Percentiles rank a stretch among this genome's conserved stretches.
phyloP scores from a whole-genome alignment of 441 rosid genomes.

The Bruguiera hainesii region DNA sequence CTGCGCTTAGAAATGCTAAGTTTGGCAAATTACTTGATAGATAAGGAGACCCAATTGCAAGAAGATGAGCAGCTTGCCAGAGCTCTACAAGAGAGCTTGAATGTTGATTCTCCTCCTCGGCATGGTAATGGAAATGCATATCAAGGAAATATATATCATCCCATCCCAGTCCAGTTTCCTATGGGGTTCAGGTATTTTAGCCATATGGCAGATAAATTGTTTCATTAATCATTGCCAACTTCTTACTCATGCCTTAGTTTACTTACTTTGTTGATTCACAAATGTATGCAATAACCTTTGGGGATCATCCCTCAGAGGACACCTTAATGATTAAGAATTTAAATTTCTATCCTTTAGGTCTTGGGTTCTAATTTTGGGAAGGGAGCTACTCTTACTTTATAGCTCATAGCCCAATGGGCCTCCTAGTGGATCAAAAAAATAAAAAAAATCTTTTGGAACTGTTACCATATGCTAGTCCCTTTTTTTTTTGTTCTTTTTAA shows the following conservation, averaged over 20 bases:
- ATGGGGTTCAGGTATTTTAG: conserved; percentile 53
- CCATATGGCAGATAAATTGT: not conserved
- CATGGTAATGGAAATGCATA: conserved; percentile 38
- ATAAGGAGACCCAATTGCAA: conserved; percentile 49
- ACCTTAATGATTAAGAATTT: no score
- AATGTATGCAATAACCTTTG: not conserved
- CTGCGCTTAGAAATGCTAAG: conserved; percentile 18
- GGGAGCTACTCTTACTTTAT: no score
- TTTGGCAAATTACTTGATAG: conserved; percentile 42
- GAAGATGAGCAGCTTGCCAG: conserved; percentile 88
- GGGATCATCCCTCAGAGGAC: not conserved
- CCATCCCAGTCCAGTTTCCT: conserved; percentile 39
- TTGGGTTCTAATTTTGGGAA: no score
- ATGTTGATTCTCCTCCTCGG: conserved; percentile 47
- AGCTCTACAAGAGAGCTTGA: conserved; percentile 75
- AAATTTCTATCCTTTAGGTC: no score
- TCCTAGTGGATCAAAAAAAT: no score
- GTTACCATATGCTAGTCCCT: not conserved
- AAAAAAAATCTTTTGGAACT: not conserved
- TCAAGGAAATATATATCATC: conserved; percentile 47
- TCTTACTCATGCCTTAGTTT: not conserved
- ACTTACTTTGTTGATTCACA: not conserved
- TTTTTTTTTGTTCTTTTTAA: not conserved
- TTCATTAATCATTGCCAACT: not conserved
- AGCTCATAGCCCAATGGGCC: no score